phyloP scores from a whole-genome alignment of 2,329 filamentous ascomycete genomes.

The Colletotrichum sp. region DNA sequence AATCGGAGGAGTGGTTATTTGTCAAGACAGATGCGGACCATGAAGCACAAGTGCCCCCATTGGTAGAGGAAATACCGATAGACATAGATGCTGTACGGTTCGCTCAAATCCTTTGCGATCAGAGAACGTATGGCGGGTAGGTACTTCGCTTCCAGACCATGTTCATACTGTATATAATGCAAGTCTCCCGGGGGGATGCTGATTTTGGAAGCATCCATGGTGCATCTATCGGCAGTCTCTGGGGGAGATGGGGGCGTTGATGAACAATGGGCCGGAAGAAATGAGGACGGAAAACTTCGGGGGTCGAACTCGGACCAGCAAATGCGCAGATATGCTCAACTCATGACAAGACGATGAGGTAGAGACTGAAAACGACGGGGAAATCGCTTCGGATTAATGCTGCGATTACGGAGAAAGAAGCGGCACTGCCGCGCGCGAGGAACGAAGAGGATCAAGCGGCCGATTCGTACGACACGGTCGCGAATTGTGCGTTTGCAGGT shows the following conservation, averaged over 20 bases:
- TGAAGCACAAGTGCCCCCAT: slow-evolving; percentile 97
- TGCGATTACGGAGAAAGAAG: neutral
- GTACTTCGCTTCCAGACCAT: slow-evolving; percentile 65
- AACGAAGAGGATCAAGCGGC: neutral
- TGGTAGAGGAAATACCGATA: slow-evolving; percentile 98
- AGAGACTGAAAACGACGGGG: neutral
- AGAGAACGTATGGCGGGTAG: slow-evolving; percentile 88
- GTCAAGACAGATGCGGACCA: slow-evolving; percentile 60
- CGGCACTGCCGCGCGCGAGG: neutral
- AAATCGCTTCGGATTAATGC: neutral
- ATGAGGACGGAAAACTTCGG: neutral
- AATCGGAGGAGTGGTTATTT: neutral
- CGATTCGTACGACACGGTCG: neutral
- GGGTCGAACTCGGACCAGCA: slow-evolving; percentile 1
- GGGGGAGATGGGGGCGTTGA: neutral
- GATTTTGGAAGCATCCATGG: slow-evolving; percentile 39
- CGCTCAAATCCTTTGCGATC: slow-evolving; percentile 95
- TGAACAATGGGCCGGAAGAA: neutral
- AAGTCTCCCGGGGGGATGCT: slow-evolving; percentile 51
- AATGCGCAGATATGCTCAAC: neutral
- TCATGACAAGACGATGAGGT: slow-evolving; percentile 4
- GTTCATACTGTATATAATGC: slow-evolving; percentile 66
- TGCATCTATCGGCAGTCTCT: neutral
- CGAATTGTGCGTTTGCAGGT: neutral
- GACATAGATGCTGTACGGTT: slow-evolving; percentile 99